Conservation (phyloP, 73 alveolate species). For the Paramecium sexaurelia region DNA sequence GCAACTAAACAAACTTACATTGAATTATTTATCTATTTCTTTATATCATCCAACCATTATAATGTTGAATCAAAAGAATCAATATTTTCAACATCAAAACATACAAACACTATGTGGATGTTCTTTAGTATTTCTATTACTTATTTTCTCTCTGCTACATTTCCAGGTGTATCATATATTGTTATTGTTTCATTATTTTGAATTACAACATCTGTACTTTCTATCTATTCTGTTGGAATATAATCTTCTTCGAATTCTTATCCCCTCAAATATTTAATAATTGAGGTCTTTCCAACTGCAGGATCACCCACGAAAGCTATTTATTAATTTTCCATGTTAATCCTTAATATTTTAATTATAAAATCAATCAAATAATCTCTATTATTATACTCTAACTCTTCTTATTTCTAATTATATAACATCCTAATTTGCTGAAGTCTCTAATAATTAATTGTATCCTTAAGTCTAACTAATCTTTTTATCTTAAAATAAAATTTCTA, state of each 20-base stretch:
- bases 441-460: background rate
- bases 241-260: slow-evolving; percentile 23
- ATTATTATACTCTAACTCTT: background rate
- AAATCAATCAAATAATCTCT: background rate
- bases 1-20: slow-evolving; percentile 4
- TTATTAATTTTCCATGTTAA: background rate
- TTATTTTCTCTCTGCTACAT: background rate
- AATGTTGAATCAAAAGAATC: slow-evolving; percentile 53
- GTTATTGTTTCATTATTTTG: background rate
- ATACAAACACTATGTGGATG: background rate
- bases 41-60: slow-evolving; percentile 11
- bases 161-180: slow-evolving; percentile 38
- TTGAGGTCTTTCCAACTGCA: slow-evolving; percentile 30
- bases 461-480: background rate
- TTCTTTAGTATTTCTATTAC: background rate
- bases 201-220: background rate
- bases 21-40: slow-evolving; percentile 11
- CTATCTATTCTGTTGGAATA: slow-evolving; percentile 31
- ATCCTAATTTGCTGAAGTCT: background rate
- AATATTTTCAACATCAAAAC: slow-evolving; percentile 21
- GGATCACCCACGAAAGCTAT: slow-evolving; percentile 49
- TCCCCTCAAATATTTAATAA: background rate
- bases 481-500: too few species aligned
- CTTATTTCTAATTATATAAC: background rate
- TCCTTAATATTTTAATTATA: background rate